A percentile compares a stretch with the other conserved stretches of the same genome.
phyloP scores from a whole-genome alignment of 495 filamentous ascomycete species.

The Cudoniella acicularis region DNA sequence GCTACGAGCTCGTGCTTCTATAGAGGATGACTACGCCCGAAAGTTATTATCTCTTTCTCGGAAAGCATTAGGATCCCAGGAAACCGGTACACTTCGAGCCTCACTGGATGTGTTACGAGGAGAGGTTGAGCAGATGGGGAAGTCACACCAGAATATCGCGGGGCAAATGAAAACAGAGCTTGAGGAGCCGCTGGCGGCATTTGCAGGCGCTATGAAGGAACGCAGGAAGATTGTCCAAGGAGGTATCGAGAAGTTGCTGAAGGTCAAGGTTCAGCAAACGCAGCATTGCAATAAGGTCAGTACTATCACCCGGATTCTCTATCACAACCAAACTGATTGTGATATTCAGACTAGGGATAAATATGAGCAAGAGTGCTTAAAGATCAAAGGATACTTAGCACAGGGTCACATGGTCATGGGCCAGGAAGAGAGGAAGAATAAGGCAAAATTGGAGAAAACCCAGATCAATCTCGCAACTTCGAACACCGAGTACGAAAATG shows the following conservation, averaged over 20 bases:
- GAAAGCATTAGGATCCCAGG: slow-evolving; percentile 86
- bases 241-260: slow-evolving; percentile 88
- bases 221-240: slow-evolving; percentile 91
- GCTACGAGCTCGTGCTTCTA: slow-evolving; percentile 71
- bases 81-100: slow-evolving; percentile 74
- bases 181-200: slow-evolving; percentile 91
- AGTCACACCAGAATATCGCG: slow-evolving; percentile 86
- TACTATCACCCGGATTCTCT: not conserved
- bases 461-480: slow-evolving; percentile 89
- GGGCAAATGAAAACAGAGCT: slow-evolving; percentile 92
- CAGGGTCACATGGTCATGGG: slow-evolving; percentile 99
- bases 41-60: slow-evolving; percentile 82
- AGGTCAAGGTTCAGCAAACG: slow-evolving; percentile 89
- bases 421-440: slow-evolving; percentile 98
- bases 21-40: slow-evolving; percentile 97
- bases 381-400: slow-evolving; percentile 96
- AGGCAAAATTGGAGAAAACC: slow-evolving; percentile 97
- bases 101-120: slow-evolving; percentile 84
- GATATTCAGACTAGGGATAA: slow-evolving; percentile 71
- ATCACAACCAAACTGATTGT: slow-evolving; percentile 35
- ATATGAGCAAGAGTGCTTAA: slow-evolving; percentile 95
- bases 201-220: slow-evolving; percentile 91
- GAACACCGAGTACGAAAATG: slow-evolving; percentile 88
- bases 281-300: slow-evolving; percentile 82
- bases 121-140: slow-evolving; percentile 93